phyloP scores from a whole-genome alignment of 805 yeast species.

The Candida schatavii region DNA sequence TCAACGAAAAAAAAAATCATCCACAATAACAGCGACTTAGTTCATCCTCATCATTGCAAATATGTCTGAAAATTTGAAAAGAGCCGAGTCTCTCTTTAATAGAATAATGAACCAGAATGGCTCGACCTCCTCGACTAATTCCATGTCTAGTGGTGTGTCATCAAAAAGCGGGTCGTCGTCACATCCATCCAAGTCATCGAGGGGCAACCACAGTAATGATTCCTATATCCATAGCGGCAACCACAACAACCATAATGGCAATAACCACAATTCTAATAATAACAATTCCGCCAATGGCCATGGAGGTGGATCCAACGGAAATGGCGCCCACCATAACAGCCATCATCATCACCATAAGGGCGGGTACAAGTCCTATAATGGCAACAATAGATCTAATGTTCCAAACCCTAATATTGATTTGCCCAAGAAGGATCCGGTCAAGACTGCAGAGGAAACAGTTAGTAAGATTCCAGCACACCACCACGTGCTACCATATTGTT shows the following conservation, averaged over 20 bases:
- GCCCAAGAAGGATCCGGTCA: constrained; percentile 35
- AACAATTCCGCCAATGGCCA: constrained; percentile 4
- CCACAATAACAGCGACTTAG: no score
- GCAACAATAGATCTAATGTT: neutral
- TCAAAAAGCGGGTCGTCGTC: neutral
- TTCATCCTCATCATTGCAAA: no score
- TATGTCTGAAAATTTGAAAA: constrained; percentile 46
- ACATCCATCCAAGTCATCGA: neutral
- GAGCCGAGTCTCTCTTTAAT: constrained; percentile 46
- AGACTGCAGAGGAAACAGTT: constrained; percentile 31
- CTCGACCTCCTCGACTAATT: constrained; percentile 1
- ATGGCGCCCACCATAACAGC: constrained; percentile 8
- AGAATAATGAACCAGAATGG: constrained; percentile 42
- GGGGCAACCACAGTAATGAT: neutral
- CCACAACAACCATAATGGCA: neutral
- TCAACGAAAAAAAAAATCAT: no score
- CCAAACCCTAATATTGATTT: constrained; percentile 17
- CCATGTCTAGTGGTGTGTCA: neutral
- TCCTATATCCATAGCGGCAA: neutral
- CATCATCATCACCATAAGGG: constrained; percentile 8
- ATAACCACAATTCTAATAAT: neutral
- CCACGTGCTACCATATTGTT: constrained; percentile 44
- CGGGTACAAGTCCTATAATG: constrained; percentile 8
- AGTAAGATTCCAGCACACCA: constrained; percentile 24
- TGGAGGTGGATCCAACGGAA: constrained; percentile 8